Conservation (phyloP, 768 basidiomycete genomes). For the Lentinula lateritia region DNA sequence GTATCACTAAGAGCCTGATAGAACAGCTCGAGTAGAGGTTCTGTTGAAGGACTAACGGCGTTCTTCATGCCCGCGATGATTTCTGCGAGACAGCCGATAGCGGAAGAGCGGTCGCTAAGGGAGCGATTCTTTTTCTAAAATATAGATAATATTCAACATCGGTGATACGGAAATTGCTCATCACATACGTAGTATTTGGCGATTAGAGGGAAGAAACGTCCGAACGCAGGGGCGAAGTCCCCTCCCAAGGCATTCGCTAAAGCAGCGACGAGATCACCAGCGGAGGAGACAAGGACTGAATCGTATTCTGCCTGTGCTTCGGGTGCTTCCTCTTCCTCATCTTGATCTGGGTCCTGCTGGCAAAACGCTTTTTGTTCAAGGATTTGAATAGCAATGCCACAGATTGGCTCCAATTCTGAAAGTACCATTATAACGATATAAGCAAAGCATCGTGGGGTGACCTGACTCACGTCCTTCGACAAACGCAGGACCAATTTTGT, state of each 20-base stretch:
- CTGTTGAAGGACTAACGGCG: constrained; percentile 80
- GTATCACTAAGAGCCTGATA: constrained; percentile 75
- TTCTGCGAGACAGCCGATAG: constrained; percentile 92
- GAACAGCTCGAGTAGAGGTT: constrained; percentile 78
- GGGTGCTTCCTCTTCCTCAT: constrained; percentile 78
- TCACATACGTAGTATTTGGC: constrained; percentile 83
- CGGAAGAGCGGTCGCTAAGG: constrained; percentile 85
- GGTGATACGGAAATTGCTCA: neutral
- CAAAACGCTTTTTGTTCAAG: constrained; percentile 93
- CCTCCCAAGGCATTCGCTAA: constrained; percentile 80
- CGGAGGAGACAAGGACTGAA: constrained; percentile 89
- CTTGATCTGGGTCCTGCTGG: constrained; percentile 94
- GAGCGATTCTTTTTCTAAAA: constrained; percentile 79
- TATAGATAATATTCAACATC: neutral
- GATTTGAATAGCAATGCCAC: constrained; percentile 76
- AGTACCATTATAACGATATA: constrained; percentile 4
- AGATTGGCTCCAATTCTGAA: constrained; percentile 71
- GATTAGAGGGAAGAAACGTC: constrained; percentile 84
- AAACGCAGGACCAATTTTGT: constrained; percentile 85
- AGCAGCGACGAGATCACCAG: constrained; percentile 89
- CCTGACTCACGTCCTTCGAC: constrained; percentile 63
- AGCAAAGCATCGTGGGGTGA: neutral
- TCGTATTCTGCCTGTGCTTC: constrained; percentile 96
- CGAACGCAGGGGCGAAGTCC: constrained; percentile 80
- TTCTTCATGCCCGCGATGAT: constrained; percentile 89